phyloP scores from a whole-genome alignment of 1,284 basidiomycete genomes.

The Pseudomicrostroma phylloplanum region DNA sequence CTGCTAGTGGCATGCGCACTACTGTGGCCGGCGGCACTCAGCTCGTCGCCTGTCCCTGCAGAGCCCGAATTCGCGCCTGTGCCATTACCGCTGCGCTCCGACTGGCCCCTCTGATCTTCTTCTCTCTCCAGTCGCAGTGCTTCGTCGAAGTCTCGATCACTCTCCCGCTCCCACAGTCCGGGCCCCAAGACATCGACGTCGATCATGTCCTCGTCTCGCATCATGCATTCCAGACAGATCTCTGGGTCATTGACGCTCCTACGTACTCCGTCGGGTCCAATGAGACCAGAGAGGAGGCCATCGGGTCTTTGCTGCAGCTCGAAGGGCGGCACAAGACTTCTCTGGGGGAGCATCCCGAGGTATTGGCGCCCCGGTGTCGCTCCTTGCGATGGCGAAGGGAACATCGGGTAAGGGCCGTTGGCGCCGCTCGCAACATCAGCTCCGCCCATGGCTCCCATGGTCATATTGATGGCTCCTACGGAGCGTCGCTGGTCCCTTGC shows the following conservation, averaged over 20 bases:
- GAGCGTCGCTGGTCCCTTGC: conserved; percentile 38
- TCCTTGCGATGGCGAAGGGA: conserved; percentile 17
- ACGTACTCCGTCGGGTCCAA: conserved; percentile 41
- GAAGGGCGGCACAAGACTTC: conserved; percentile 44
- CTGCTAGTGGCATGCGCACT: conserved; percentile 15
- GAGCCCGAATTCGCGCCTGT: neutral
- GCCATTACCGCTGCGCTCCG: neutral
- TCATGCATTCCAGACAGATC: conserved; percentile 92
- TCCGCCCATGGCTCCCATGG: conserved; percentile 36
- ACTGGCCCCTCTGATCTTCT: conserved; percentile 18
- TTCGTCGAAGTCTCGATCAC: conserved; percentile 75
- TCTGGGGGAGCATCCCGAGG: conserved; percentile 44
- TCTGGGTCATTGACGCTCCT: conserved; percentile 56
- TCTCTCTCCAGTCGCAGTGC: conserved; percentile 64
- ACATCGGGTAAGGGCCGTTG: conserved; percentile 43
- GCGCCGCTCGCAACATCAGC: conserved; percentile 32
- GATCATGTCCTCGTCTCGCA: conserved; percentile 97
- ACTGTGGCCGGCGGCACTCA: conserved; percentile 20
- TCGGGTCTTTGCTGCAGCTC: conserved; percentile 48
- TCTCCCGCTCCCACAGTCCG: conserved; percentile 84
- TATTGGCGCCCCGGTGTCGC: conserved; percentile 24
- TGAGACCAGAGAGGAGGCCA: conserved; percentile 37
- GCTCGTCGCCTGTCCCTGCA: neutral
- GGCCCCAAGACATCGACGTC: conserved; percentile 82
- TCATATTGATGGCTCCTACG: conserved; percentile 36